A percentile compares a stretch with the other conserved stretches of the same genome.
Evolutionary conservation across 495 filamentous ascomycete genomes (phyloP).

Genomic region (Bacidia rubella): DNA sequence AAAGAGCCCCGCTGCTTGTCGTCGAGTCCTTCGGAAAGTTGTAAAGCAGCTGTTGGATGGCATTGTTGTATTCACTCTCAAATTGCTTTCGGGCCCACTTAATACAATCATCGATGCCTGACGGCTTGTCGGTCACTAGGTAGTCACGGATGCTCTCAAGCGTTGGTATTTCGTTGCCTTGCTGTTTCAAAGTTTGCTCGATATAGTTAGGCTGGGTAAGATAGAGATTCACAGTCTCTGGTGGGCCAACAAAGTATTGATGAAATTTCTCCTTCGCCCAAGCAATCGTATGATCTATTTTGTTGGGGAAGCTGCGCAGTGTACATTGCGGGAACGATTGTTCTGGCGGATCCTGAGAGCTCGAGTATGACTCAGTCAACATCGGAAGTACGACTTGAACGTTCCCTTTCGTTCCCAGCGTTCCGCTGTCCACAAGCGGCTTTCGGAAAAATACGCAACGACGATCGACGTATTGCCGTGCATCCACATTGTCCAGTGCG

Average conservation of each 20-base stretch:
- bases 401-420: conserved; percentile 96
- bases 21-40: conserved; percentile 94
- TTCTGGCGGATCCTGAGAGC: conserved; percentile 95
- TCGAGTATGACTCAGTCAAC: conserved; percentile 94
- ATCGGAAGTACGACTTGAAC: conserved; percentile 85
- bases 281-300: conserved; percentile 97
- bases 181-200: conserved; percentile 77
- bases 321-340: conserved; percentile 99
- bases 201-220: conserved; percentile 85
- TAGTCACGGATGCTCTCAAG: conserved; percentile 81
- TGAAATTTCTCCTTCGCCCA: conserved; percentile 96
- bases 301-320: conserved; percentile 92
- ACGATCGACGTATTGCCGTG: conserved; percentile 91
- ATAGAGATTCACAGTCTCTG: conserved; percentile 92
- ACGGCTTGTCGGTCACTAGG: conserved; percentile 83
- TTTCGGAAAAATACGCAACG: conserved; percentile 98
- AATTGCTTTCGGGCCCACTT: conserved; percentile 88
- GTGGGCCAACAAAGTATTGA: conserved; percentile 79
- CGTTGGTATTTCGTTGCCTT: conserved; percentile 91
- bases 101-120: conserved; percentile 91
- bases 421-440: conserved; percentile 90
- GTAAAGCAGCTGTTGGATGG: conserved; percentile 88
- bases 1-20: conserved; percentile 76
- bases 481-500: conserved; percentile 95
- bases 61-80: conserved; percentile 94